Evolutionary conservation across 164 flowering plant species (phyloP), one percentile per base, ranked within the genome.

Genomic region (Macadamia tetraphylla): DNA sequence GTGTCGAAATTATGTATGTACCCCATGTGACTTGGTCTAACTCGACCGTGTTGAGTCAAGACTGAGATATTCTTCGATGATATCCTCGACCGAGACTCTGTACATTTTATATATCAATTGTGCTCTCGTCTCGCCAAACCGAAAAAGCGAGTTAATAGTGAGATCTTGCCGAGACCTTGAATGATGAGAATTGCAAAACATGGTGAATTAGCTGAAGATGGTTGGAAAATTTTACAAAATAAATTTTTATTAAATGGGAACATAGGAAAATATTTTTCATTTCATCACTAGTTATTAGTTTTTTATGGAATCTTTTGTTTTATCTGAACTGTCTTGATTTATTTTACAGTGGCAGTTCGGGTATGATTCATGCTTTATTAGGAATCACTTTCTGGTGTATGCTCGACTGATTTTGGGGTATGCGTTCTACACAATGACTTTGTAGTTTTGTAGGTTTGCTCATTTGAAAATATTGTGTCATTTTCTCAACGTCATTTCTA

Each of bases 341-440:
- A 35, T 10, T 66, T 66, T 80, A 60, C 90, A 91, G 98, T 94
- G 98, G 98, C 98, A 94, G 58, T 92, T 94, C 68, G 99, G 99
- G 18, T 94, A 92, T 62, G 71, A 80, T 70, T 94, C 99, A 42
- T 94, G 99, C 90, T 94, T 90, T 73, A 86, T 94, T 61, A 80
- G 76, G 71, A 86, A 88, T 66, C 99, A 94, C 70, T 63, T 70
- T 44, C 81, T 92, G 59, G 97, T 94, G 17, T 94, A 94, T 80
- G 52, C 83, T 59, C 90, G 99, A 31, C 84, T 92, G 66, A 63
- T 88, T 64, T 60, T 94, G 64, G 97, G 99, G 97, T 94, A 85
- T 61, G 80, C 65, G 31, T 64, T 46, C 18, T 32, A 2, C 67
- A 23, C 58, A 61, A 17, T 23, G 23, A 35, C 17, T 43, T 43